Conservation (phyloP, 768 basidiomycete genomes). For the Coprinopsis marcescibilis region DNA sequence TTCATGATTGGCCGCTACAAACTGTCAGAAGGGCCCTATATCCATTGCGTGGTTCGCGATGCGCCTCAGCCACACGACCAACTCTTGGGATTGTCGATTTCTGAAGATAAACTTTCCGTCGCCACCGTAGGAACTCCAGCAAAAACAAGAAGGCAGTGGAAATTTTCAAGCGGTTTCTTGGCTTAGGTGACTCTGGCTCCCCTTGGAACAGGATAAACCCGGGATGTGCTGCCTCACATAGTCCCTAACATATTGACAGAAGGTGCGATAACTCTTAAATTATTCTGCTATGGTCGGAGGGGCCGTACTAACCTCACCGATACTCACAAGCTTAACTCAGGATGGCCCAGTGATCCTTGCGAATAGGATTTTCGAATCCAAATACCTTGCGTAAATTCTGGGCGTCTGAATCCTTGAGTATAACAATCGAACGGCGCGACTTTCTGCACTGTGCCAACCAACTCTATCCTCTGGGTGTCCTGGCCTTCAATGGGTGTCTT, state of each 20-base stretch:
- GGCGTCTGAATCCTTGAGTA: neutral
- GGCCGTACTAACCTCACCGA: too few species aligned
- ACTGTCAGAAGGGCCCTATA: neutral
- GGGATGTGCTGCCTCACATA: too few species aligned
- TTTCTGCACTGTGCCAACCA: too few species aligned
- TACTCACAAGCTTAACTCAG: neutral
- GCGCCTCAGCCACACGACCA: slow-evolving; percentile 3
- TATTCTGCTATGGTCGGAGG: neutral
- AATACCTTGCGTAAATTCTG: neutral
- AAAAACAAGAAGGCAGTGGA: neutral
- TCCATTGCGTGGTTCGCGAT: neutral
- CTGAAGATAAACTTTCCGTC: neutral
- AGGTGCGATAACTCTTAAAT: too few species aligned
- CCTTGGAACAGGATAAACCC: too few species aligned
- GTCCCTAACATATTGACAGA: too few species aligned
- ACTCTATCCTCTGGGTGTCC: too few species aligned
- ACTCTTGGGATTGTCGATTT: neutral
- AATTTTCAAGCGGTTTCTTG: too few species aligned
- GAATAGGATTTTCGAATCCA: slow-evolving; percentile 9
- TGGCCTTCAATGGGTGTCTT: too few species aligned
- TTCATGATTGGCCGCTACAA: too few species aligned
- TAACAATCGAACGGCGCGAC: too few species aligned
- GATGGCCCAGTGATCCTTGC: slow-evolving; percentile 6
- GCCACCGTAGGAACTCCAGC: neutral
- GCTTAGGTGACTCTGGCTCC: too few species aligned